Conservation (phyloP, 371 early-diverging fungal genomes). For the Apophysomyces elegans region DNA sequence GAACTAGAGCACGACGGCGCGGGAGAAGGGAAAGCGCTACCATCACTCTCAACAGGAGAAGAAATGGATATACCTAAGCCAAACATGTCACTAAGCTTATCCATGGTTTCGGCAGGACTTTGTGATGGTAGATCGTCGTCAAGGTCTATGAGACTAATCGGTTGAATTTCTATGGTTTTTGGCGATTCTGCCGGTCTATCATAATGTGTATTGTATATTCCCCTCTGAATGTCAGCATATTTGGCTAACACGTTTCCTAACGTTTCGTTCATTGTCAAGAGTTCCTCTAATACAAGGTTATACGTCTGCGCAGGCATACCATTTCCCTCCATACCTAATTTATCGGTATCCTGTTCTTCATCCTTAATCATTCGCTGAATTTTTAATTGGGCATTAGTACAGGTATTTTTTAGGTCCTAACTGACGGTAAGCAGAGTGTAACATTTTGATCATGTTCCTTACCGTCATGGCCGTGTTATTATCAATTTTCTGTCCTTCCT, state of each 20-base stretch:
- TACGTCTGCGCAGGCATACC: background rate
- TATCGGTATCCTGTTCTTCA: slow-evolving; percentile 37
- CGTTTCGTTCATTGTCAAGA: slow-evolving; percentile 77
- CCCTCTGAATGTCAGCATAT: slow-evolving; percentile 70
- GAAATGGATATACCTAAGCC: slow-evolving; percentile 13
- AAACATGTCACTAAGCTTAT: slow-evolving; percentile 32
- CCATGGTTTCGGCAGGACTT: slow-evolving; percentile 17
- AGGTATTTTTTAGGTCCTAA: slow-evolving; percentile 56
- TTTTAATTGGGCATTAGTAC: slow-evolving; percentile 65
- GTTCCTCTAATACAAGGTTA: slow-evolving; percentile 35
- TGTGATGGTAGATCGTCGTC: slow-evolving; percentile 45
- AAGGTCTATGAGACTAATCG: slow-evolving; percentile 66
- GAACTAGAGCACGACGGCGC: slow-evolving; percentile 21
- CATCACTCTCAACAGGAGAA: background rate
- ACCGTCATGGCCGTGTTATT: slow-evolving; percentile 63
- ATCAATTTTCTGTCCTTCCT: slow-evolving; percentile 68
- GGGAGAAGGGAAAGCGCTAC: slow-evolving; percentile 15
- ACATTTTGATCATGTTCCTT: slow-evolving; percentile 18
- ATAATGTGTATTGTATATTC: slow-evolving; percentile 54
- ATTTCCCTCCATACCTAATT: slow-evolving; percentile 26
- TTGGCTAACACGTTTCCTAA: slow-evolving; percentile 82
- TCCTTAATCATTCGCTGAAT: slow-evolving; percentile 73
- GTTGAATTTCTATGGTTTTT: slow-evolving; percentile 16
- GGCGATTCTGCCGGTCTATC: slow-evolving; percentile 31
- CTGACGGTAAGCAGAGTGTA: background rate